Evolutionary conservation across 2,329 filamentous ascomycete species (phyloP).

Genomic region (Curvularia hawaiiensis): DNA sequence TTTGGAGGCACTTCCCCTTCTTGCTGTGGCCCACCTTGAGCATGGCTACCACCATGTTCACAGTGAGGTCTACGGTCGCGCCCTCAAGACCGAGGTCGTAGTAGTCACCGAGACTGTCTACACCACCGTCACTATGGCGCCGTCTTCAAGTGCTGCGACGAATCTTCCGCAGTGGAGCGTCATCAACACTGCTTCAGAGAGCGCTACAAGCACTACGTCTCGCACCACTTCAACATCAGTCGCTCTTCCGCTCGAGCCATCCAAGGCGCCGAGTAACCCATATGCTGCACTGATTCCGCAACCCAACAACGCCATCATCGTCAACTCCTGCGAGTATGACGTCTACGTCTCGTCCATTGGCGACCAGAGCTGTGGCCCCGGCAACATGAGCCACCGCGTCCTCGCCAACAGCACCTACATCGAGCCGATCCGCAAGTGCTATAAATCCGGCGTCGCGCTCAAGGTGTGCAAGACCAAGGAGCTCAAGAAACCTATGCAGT

Average conservation of each 20-base stretch:
- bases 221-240: background rate
- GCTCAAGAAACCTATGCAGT: constrained; percentile 18
- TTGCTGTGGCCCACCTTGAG: background rate
- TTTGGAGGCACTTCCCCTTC: constrained; percentile 1
- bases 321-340: constrained; percentile 26
- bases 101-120: constrained; percentile 19
- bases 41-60: constrained; percentile 1
- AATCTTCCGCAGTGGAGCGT: background rate
- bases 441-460: constrained; percentile 15
- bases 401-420: constrained; percentile 12
- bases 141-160: background rate
- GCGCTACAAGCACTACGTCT: background rate
- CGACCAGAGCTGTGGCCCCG: constrained; percentile 5
- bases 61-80: constrained; percentile 5
- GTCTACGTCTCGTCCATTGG: constrained; percentile 26
- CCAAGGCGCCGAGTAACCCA: background rate
- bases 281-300: constrained; percentile 13
- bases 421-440: constrained; percentile 14
- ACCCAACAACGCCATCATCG: constrained; percentile 16
- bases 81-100: constrained; percentile 7
- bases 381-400: constrained; percentile 2
- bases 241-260: background rate
- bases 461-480: constrained; percentile 16
- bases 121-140: constrained; percentile 9
- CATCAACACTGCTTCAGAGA: background rate